A percentile compares a stretch with the other conserved stretches of the same genome.
phyloP scores from a whole-genome alignment of 2,329 filamentous ascomycete species.

The Pseudogymnoascus sp. region DNA sequence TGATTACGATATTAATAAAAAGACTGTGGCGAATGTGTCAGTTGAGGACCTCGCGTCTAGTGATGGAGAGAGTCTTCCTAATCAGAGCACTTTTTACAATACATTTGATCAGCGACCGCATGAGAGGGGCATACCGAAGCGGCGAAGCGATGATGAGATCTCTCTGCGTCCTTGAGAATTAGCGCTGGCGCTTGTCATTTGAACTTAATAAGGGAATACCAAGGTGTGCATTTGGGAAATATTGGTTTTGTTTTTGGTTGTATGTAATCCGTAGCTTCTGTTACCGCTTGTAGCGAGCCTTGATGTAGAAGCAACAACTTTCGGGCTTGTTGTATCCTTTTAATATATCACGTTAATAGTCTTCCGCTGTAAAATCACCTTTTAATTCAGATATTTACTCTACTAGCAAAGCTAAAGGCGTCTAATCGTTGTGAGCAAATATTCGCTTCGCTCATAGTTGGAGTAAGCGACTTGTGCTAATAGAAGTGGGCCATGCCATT shows the following conservation, averaged over 20 bases:
- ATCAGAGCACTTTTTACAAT: background rate
- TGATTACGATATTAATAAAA: background rate
- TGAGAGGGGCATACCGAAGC: background rate
- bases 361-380: background rate
- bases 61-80: background rate
- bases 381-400: background rate
- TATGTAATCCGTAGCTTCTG: background rate
- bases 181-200: background rate
- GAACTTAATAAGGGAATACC: background rate
- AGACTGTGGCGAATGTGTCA: background rate
- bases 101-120: background rate
- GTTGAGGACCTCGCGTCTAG: background rate
- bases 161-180: background rate
- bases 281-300: background rate
- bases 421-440: too few species aligned
- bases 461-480: too few species aligned
- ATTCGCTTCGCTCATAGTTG: too few species aligned
- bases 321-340: background rate
- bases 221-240: background rate
- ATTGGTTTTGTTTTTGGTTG: background rate
- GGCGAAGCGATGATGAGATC: background rate
- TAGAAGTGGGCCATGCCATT: too few species aligned
- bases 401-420: too few species aligned
- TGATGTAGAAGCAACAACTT: background rate
- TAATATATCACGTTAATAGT: background rate